Percentiles rank a stretch among this genome's conserved stretches.
phyloP scores from a whole-genome alignment of 2,329 filamentous ascomycete genomes.

The Aspergillus novofumigatus region DNA sequence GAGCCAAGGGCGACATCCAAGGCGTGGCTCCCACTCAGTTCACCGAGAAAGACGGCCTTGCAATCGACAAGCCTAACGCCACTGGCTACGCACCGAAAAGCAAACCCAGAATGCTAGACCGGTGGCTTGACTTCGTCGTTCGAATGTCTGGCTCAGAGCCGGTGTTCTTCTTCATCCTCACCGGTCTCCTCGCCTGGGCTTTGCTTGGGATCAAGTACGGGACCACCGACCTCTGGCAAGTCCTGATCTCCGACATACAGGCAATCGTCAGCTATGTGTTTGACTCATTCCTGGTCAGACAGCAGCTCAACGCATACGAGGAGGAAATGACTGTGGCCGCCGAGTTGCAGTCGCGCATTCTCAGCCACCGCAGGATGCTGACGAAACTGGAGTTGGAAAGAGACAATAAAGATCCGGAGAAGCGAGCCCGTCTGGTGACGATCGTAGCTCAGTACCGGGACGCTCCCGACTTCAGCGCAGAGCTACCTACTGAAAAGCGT shows the following conservation, averaged over 20 bases:
- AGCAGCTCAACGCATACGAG: constrained; percentile 20
- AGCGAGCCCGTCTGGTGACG: background rate
- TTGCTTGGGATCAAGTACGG: constrained; percentile 22
- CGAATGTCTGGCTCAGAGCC: constrained; percentile 19
- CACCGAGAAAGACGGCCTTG: background rate
- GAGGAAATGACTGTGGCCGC: constrained; percentile 9
- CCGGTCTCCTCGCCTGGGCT: constrained; percentile 22
- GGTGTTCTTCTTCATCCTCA: constrained; percentile 27
- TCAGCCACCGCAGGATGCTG: constrained; percentile 7
- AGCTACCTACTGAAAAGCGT: constrained; percentile 24
- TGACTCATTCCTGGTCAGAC: constrained; percentile 25
- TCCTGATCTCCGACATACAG: constrained; percentile 24
- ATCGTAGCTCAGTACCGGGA: background rate
- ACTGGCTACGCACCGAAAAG: background rate
- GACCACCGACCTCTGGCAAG: constrained; percentile 18
- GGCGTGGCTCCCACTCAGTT: background rate
- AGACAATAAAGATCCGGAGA: background rate
- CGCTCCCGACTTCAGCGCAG: constrained; percentile 15
- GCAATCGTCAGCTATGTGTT: constrained; percentile 26
- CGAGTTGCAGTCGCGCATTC: constrained; percentile 7
- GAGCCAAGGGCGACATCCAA: background rate
- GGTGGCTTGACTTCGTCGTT: constrained; percentile 22
- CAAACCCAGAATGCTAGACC: constrained; percentile 4
- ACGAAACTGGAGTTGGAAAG: background rate
- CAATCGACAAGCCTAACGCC: background rate